These are phyloP conservation scores for Fusarium euwallaceae DNA, from an alignment of 2,329 filamentous ascomycete genomes.

Conservation along the genomic window DNA sequence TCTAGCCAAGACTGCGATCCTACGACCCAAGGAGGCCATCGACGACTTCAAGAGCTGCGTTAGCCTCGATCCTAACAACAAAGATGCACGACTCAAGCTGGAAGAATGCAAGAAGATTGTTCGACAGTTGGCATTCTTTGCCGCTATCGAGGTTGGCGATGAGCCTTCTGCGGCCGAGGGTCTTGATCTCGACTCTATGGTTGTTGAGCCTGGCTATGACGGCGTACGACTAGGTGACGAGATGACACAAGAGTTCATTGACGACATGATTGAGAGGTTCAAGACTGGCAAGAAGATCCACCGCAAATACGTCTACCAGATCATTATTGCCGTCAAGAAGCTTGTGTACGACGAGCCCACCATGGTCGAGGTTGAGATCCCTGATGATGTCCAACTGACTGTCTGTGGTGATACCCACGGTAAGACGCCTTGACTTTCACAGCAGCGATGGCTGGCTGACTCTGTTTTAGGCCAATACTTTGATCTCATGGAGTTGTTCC, in stretches of 20 bases:
- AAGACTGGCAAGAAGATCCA: slow-evolving; percentile 96
- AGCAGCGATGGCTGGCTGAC: slow-evolving; percentile 36
- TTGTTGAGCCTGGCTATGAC: slow-evolving; percentile 86
- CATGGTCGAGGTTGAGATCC: slow-evolving; percentile 93
- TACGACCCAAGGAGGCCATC: slow-evolving; percentile 88
- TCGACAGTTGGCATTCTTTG: slow-evolving; percentile 91
- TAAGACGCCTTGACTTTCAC: slow-evolving; percentile 56
- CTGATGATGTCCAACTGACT: slow-evolving; percentile 82
- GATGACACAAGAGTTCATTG: slow-evolving; percentile 97
- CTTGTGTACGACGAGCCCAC: slow-evolving; percentile 93
- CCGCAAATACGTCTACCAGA: slow-evolving; percentile 97
- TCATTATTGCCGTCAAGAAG: slow-evolving; percentile 89
- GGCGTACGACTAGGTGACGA: slow-evolving; percentile 80
- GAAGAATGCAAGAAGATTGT: slow-evolving; percentile 96
- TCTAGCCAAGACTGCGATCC: slow-evolving; percentile 89
- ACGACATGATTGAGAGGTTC: slow-evolving; percentile 97
- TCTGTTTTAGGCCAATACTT: slow-evolving; percentile 85
- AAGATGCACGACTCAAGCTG: slow-evolving; percentile 90
- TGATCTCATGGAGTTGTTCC: slow-evolving; percentile 96
- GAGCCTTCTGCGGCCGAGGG: slow-evolving; percentile 93
- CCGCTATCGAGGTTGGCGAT: slow-evolving; percentile 93
- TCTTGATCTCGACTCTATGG: slow-evolving; percentile 87
- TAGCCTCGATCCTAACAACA: slow-evolving; percentile 87
- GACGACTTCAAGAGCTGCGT: slow-evolving; percentile 94
- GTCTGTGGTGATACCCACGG: slow-evolving; percentile 98